Percentiles rank a stretch among this genome's conserved stretches.
These are phyloP conservation scores for Syzygium malaccense DNA, from an alignment of 441 rosid genomes.

Conservation along the genomic window DNA sequence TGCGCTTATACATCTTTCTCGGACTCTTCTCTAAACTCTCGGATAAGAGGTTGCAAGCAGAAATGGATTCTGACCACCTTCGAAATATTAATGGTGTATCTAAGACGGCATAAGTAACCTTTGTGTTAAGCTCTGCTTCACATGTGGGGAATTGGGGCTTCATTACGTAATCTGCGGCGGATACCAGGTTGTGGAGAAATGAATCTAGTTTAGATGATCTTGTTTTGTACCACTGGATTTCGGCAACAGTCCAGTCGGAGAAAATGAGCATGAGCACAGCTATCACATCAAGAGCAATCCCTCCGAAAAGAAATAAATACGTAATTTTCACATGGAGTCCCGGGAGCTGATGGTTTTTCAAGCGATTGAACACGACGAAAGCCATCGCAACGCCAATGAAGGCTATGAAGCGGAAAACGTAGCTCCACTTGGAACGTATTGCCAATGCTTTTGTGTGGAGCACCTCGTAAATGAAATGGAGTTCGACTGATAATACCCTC, in stretches of 20 bases:
- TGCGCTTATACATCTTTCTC: not conserved
- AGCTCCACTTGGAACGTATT: not conserved
- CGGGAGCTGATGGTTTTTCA: not conserved
- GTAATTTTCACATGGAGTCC: not conserved
- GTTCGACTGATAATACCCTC: rapidly evolving
- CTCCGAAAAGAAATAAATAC: not conserved
- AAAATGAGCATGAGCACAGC: rapidly evolving
- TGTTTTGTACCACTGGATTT: not conserved
- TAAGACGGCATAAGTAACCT: rapidly evolving
- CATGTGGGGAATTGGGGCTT: rapidly evolving
- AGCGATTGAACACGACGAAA: not conserved
- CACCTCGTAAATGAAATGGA: not conserved
- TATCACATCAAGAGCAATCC: not conserved
- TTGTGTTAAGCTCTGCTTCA: rapidly evolving
- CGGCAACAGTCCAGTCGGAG: rapidly evolving
- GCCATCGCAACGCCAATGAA: not conserved
- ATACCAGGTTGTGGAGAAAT: not conserved
- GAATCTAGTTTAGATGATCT: rapidly evolving
- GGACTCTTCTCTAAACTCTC: not conserved
- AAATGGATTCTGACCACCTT: not conserved
- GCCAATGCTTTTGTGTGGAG: not conserved
- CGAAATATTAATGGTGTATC: not conserved
- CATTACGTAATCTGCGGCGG: rapidly evolving
- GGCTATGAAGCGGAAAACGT: not conserved
- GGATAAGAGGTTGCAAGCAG: not conserved